Evolutionary conservation across 2,329 filamentous ascomycete species (phyloP), one percentile per base, ranked within the genome.

Genomic region (Phyllosticta citribraziliensis): DNA sequence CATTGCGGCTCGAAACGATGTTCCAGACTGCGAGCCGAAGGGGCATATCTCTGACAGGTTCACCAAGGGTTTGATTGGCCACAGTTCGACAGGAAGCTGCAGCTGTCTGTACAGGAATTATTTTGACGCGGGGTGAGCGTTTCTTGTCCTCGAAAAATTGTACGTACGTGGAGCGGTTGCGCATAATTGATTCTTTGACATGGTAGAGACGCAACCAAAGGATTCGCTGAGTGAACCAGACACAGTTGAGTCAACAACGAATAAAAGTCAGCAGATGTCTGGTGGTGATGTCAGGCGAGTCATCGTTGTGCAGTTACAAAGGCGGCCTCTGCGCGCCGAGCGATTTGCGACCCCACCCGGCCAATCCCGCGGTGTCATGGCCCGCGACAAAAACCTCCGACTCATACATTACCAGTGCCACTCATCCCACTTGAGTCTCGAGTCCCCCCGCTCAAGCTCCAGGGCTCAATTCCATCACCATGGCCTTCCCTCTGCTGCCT

Each of bases 11-110:
- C 81, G 79, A 2, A 47, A 72, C 2, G 76, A 77, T 6, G 75
- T 80, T 2, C 85, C 85, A 0, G 76, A 78, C 20, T 88, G 86
- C 70, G 77, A 76, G 65, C 40, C 66, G 2, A 72, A 77, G 65
- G 75, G 76, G 1, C 62, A 62, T 25, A 55, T 70, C 1, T 76
- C 75, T 11, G 67, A 72, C 9, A 64, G 69, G 55, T 68, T 79
- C 24, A 68, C 67, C n/a, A 66, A 67, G 8, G 72, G 67, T 17
- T n/a, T 47, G 40, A 47, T 47, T 47, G 40, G 40, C 14, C 40
- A 19, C 17, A 8, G 5, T 8, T 47, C 40, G 3, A n/a, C 40
- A n/a, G 40, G 40, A n/a, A 47, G 40, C 51, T 82, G 79, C 67
- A 71, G 71, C 9, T 82, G 79, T 68, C 66, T 76, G 56, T 82